Percentiles rank a stretch among this genome's conserved stretches.
phyloP scores from a whole-genome alignment of 176 grass and related monocot genomes.

The Poa pratensis region DNA sequence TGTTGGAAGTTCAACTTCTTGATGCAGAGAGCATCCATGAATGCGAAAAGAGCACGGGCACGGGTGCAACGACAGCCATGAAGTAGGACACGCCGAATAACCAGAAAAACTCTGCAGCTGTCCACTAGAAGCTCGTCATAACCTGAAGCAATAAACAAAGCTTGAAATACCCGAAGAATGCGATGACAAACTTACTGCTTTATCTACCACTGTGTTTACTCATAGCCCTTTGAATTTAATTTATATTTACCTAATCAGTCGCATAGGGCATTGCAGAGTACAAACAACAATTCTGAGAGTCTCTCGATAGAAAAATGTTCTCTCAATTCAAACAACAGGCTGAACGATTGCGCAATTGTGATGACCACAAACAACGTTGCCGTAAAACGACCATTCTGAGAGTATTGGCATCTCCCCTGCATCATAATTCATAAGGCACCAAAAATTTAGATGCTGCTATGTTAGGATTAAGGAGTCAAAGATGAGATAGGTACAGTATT shows the following conservation, averaged over 20 bases:
- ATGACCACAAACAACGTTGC: conserved; percentile 85
- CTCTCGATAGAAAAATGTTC: conserved; percentile 89
- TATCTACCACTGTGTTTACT: conserved; percentile 21
- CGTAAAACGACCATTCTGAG: conserved; percentile 79
- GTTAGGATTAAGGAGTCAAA: conserved; percentile 8
- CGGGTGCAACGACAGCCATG: conserved; percentile 67
- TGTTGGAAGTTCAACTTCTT: conserved; percentile 94
- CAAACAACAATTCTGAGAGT: conserved; percentile 95
- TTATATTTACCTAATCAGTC: conserved; percentile 70
- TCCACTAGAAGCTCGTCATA: conserved; percentile 98
- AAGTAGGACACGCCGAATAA: conserved; percentile 93
- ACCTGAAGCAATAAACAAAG: conserved; percentile 27
- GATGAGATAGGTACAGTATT: conserved; percentile 23
- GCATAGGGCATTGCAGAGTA: conserved; percentile 92
- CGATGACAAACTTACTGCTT: conserved; percentile 1
- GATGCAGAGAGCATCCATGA: conserved; percentile 84
- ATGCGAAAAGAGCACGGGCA: conserved; percentile 81
- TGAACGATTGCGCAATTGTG: conserved; percentile 91
- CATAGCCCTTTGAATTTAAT: conserved; percentile 17
- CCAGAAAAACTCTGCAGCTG: conserved; percentile 75
- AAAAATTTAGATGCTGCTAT: conserved; percentile 33
- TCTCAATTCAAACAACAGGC: conserved; percentile 80
- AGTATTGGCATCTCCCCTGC: conserved; percentile 67
- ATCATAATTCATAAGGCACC: conserved; percentile 31
- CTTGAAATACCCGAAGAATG: conserved; percentile 16